phyloP scores from a whole-genome alignment of 2,329 filamentous ascomycete species.

The Clarireedia homoeocarpa region DNA sequence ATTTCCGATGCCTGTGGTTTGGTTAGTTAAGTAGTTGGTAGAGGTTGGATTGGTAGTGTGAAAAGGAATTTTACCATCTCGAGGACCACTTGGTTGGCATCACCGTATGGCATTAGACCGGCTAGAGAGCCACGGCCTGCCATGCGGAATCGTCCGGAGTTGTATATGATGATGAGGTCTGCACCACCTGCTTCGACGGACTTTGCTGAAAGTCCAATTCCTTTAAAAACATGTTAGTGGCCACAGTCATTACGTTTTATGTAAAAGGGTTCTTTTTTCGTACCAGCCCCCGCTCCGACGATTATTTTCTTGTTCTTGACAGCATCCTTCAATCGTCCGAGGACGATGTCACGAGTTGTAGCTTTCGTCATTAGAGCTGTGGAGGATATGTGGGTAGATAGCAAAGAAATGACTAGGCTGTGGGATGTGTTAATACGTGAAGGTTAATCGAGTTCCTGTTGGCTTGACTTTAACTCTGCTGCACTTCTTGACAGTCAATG shows the following conservation, averaged over 20 bases:
- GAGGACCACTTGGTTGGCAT: constrained; percentile 61
- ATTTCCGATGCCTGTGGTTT: constrained; percentile 47
- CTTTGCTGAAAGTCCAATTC: constrained; percentile 64
- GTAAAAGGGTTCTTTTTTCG: not conserved
- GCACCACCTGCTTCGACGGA: constrained; percentile 60
- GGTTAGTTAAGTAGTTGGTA: not conserved
- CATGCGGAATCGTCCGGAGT: constrained; percentile 66
- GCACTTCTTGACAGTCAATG: no score
- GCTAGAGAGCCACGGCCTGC: constrained; percentile 61
- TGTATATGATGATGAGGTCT: constrained; percentile 66
- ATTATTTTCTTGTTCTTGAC: constrained; percentile 50
- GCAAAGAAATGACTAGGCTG: no score
- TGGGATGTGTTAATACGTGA: no score
- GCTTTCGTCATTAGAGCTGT: constrained; percentile 44
- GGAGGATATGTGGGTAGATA: not conserved
- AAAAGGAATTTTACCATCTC: constrained; percentile 42
- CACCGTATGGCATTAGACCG: constrained; percentile 63
- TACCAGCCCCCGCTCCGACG: constrained; percentile 59
- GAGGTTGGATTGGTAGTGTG: no score
- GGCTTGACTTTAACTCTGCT: no score
- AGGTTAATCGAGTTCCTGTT: no score
- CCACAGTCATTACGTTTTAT: not conserved
- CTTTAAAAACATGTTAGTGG: constrained; percentile 27
- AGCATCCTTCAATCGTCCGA: constrained; percentile 44
- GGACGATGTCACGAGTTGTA: constrained; percentile 47